Conservation (phyloP, 2,329 filamentous ascomycete species). For the Fusarium caatingaense region DNA sequence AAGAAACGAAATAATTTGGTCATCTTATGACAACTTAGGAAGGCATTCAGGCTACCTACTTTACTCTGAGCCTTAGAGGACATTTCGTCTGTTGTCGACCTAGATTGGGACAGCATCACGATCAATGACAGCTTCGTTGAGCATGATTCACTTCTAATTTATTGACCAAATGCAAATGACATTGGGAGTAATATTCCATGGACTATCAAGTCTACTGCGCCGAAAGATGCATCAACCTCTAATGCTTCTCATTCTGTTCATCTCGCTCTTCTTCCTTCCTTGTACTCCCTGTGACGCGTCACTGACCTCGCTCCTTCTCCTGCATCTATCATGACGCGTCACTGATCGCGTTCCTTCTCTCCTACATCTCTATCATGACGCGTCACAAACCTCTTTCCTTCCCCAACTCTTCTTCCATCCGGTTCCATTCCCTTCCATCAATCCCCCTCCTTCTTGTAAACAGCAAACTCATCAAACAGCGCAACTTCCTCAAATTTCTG, state of each 20-base stretch:
- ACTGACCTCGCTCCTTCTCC: too few relatives aligned
- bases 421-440: background rate
- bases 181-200: too few relatives aligned
- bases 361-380: too few relatives aligned
- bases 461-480: conserved; percentile 18
- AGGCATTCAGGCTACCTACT: too few relatives aligned
- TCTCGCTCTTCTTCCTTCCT: background rate
- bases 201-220: background rate
- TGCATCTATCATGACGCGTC: too few relatives aligned
- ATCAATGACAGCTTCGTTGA: too few relatives aligned
- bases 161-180: too few relatives aligned
- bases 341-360: too few relatives aligned
- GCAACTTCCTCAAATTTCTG: conserved; percentile 15
- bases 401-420: background rate
- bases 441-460: conserved; percentile 9
- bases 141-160: too few relatives aligned
- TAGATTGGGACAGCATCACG: too few relatives aligned
- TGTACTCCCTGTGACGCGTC: background rate
- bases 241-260: accelerated
- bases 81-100: too few relatives aligned
- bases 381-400: background rate
- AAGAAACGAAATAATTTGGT: background rate
- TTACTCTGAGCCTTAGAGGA: too few relatives aligned
- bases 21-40: background rate
- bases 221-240: background rate